These are phyloP conservation scores for Delitschia confertaspora DNA, from an alignment of 495 filamentous ascomycete genomes.

Conservation along the genomic window DNA sequence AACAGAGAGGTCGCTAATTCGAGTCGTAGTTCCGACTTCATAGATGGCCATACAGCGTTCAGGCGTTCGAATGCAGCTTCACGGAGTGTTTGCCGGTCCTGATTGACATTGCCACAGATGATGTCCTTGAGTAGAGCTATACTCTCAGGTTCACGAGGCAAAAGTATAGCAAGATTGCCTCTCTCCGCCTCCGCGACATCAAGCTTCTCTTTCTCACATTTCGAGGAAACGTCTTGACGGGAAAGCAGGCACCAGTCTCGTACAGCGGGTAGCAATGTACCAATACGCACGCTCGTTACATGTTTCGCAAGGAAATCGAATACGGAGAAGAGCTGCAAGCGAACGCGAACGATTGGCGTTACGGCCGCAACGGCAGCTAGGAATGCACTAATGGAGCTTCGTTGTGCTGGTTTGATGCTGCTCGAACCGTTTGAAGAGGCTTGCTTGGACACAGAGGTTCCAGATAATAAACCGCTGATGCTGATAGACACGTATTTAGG, in stretches of 20 bases:
- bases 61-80: constrained; percentile 56
- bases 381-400: constrained; percentile 53
- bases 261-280: constrained; percentile 60
- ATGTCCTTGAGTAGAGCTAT: constrained; percentile 48
- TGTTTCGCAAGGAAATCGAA: constrained; percentile 63
- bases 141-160: constrained; percentile 58
- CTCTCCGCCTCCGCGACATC: constrained; percentile 49
- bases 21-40: constrained; percentile 55
- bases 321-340: constrained; percentile 57
- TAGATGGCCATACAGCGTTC: constrained; percentile 56
- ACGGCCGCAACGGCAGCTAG: constrained; percentile 61
- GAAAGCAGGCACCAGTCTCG: constrained; percentile 51
- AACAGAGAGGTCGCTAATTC: constrained; percentile 53
- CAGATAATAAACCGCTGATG: constrained; percentile 50
- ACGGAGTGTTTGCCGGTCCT: constrained; percentile 42
- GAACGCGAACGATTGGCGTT: constrained; percentile 58
- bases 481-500: constrained; percentile 50
- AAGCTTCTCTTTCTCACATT: constrained; percentile 52
- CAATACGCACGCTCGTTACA: constrained; percentile 54
- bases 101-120: constrained; percentile 15
- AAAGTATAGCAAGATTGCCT: constrained; percentile 51
- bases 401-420: constrained; percentile 13
- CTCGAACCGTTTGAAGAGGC: neutral
- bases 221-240: constrained; percentile 35
- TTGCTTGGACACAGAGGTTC: constrained; percentile 32